Base-by-base conservation (phyloP, 305 asterid species). In the Andrographis paniculata region DNA sequence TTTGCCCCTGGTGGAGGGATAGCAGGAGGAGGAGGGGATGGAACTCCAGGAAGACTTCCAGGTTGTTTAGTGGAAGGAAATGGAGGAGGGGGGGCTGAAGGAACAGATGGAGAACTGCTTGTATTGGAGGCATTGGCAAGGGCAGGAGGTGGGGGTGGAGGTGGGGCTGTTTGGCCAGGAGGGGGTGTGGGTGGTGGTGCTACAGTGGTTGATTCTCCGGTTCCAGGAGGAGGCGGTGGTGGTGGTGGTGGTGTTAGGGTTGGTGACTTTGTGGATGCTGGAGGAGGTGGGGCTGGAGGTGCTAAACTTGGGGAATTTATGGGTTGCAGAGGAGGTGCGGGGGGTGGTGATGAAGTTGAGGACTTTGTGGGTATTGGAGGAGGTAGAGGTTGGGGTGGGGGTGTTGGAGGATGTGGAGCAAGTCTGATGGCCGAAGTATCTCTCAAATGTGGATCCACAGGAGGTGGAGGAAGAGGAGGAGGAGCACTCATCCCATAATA, bases 21-120 rank as follows among this genome's bases (percentile, higher is more conserved):
- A 28, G 83, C 69, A 66, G 93, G 93, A 36, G 95, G 95, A 14
- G 94, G 94, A 20, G 97, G 95, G 51, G 92, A 78, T 48, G 84
- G 87, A 43, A 76, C 31, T 51, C 67, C 82, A 58, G 70, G 50
- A 20, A 20, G 45, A 61, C 58, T 49, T 50, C 63, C 52, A 58
- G n/a, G n/a, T n/a, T n/a, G n/a, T 47, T 59, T 76, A 51, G 23
- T 45, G 42, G 67, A 56, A 63, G 50, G 75, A 48, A 52, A 0
- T 50, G 91, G 93, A 56, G 93, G 93, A 35, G 95, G 80, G 19
- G 95, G 87, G 13, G 80, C 73, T 1, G 77, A 69, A 62, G 89
- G 87, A 48, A 58, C 50, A 10, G 50, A 23, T 28, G 55, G 58
- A n/a, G 62, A 38, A 50, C 19, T 47, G 14, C 42, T 35, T 9